phyloP scores from a whole-genome alignment of 2,329 filamentous ascomycete species.

The Pestalotiopsis sp. region DNA sequence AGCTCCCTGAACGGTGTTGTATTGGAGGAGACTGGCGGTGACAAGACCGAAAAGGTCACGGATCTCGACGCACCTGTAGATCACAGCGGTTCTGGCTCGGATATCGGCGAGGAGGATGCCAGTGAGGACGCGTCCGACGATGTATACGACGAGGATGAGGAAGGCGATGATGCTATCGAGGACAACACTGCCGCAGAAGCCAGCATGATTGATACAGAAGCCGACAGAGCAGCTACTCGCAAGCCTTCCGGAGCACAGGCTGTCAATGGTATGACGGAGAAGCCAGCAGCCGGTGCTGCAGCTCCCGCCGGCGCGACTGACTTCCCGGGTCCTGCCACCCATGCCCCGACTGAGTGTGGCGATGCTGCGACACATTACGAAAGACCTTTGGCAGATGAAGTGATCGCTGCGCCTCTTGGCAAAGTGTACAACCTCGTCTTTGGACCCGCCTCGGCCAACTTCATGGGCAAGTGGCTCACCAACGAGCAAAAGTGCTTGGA shows the following conservation, averaged over 20 bases:
- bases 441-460: constrained; percentile 75
- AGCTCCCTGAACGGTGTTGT: constrained; percentile 89
- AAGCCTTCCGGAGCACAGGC: constrained; percentile 68
- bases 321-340: constrained; percentile 82
- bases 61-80: constrained; percentile 46
- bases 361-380: constrained; percentile 83
- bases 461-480: constrained; percentile 85
- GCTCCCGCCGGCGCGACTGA: constrained; percentile 54
- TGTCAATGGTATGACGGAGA: constrained; percentile 51
- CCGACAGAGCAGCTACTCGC: constrained; percentile 66
- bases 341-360: constrained; percentile 83
- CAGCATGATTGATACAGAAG: constrained; percentile 51
- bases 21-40: constrained; percentile 79
- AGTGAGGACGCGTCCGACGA: constrained; percentile 70
- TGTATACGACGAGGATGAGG: constrained; percentile 78
- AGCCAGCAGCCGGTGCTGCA: constrained; percentile 50
- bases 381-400: constrained; percentile 81
- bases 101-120: constrained; percentile 55
- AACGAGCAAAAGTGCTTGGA: constrained; percentile 89
- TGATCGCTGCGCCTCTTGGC: constrained; percentile 84
- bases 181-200: constrained; percentile 41
- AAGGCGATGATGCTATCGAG: constrained; percentile 63
- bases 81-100: constrained; percentile 59
- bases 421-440: constrained; percentile 91
- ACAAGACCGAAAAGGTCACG: constrained; percentile 87